Evolutionary conservation across 495 filamentous ascomycete genomes (phyloP).

Genomic region (Aspergillus cristatus): DNA sequence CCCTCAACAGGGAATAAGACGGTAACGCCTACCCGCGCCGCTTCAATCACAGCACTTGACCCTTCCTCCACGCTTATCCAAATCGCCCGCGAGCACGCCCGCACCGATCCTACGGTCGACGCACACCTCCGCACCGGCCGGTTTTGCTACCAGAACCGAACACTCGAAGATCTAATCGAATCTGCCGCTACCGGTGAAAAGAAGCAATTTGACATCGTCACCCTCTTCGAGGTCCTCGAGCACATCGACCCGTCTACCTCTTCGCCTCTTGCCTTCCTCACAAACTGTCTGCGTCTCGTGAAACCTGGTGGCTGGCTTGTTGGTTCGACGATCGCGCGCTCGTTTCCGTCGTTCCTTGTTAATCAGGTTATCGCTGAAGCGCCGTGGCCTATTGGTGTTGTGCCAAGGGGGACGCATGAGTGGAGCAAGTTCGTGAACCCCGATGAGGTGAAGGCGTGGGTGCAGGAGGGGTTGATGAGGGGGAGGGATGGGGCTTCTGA

Average conservation of each 20-base stretch:
- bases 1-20: conserved; percentile 22
- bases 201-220: conserved; percentile 59
- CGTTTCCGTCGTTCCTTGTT: conserved; percentile 75
- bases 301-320: conserved; percentile 89
- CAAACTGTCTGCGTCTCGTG: conserved; percentile 57
- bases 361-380: conserved; percentile 90
- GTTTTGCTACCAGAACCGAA: conserved; percentile 60
- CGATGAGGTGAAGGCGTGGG: conserved; percentile 61
- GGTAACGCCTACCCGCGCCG: conserved; percentile 48
- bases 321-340: conserved; percentile 81
- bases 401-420: conserved; percentile 88
- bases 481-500: conserved; percentile 26
- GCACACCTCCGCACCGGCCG: conserved; percentile 39
- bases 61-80: conserved; percentile 69
- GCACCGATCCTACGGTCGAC: conserved; percentile 49
- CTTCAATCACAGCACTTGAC: conserved; percentile 73
- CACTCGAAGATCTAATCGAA: conserved; percentile 59
- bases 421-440: conserved; percentile 94
- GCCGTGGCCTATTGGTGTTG: conserved; percentile 65
- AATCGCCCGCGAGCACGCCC: conserved; percentile 67
- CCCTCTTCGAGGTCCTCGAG: conserved; percentile 89
- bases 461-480: conserved; percentile 35
- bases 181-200: background rate
- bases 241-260: conserved; percentile 54
- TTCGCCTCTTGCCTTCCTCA: conserved; percentile 60